Conservation (phyloP, 441 rosid genomes). For the Hura crepitans region DNA sequence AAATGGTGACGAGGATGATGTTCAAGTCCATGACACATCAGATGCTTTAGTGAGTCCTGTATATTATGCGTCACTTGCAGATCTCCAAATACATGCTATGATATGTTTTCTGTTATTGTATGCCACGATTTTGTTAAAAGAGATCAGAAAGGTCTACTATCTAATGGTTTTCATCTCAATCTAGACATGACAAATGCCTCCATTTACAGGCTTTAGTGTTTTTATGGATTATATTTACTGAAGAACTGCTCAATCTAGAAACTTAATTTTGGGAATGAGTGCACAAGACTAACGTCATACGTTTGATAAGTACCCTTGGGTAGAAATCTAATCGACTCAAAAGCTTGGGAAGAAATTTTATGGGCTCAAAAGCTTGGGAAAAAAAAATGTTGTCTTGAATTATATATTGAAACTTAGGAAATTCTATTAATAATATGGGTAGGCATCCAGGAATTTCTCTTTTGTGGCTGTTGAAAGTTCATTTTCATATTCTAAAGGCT, state of each 20-base stretch:
- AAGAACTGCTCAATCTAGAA: not conserved
- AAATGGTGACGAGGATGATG: conserved; percentile 29
- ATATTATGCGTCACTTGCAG: not conserved
- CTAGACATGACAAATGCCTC: not conserved
- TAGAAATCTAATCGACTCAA: not conserved
- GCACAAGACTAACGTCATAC: not conserved
- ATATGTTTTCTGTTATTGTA: not conserved
- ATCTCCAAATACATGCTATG: not conserved
- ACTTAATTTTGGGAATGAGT: not conserved
- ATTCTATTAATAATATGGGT: not conserved
- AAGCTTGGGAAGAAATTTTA: not conserved
- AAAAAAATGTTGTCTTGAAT: not conserved
- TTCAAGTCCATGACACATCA: conserved; percentile 22
- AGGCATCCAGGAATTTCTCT: not conserved
- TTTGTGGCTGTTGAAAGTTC: not conserved
- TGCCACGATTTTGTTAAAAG: not conserved
- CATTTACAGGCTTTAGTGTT: not conserved
- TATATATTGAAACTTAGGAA: not conserved
- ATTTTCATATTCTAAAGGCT: not conserved
- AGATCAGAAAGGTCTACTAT: conserved; percentile 1
- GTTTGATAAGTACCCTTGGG: not conserved
- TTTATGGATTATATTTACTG: not conserved
- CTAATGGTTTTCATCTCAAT: conserved; percentile 7
- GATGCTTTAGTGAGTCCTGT: conserved; percentile 34
- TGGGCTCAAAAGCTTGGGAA: not conserved